Conservation (phyloP, 352 stramenopile species). For the Globisporangium yorkense region DNA sequence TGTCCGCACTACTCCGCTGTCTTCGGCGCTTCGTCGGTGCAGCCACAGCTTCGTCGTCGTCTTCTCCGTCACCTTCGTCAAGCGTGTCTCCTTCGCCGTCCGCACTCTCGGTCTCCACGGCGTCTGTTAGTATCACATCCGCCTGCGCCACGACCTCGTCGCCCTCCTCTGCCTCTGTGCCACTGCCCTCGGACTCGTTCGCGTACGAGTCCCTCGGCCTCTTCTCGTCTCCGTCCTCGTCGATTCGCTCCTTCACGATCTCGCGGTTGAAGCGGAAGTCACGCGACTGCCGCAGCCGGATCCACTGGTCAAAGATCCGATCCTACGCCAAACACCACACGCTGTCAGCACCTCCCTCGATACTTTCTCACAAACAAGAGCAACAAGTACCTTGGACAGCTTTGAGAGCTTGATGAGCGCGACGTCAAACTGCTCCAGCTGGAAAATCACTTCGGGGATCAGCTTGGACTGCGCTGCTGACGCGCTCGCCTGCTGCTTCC, state of each 20-base stretch:
- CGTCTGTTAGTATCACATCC: conserved; percentile 6
- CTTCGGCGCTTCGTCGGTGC: conserved; percentile 4
- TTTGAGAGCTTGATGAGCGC: conserved; percentile 62
- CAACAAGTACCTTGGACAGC: conserved; percentile 31
- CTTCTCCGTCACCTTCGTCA: conserved; percentile 4
- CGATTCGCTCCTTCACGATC: conserved; percentile 19
- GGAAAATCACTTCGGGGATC: conserved; percentile 60
- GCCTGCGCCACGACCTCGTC: conserved; percentile 7
- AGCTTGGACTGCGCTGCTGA: conserved; percentile 34
- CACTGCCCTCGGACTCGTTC: conserved; percentile 14
- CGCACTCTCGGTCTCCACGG: conserved; percentile 13
- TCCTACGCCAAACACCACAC: conserved; percentile 8
- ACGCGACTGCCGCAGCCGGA: conserved; percentile 33
- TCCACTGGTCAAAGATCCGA: conserved; percentile 47
- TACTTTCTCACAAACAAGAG: not conserved
- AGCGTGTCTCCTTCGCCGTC: conserved; percentile 10
- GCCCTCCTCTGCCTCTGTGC: conserved; percentile 4
- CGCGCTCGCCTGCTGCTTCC: conserved; percentile 5
- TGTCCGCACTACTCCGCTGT: not conserved
- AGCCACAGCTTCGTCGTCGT: not conserved
- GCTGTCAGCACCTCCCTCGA: not conserved
- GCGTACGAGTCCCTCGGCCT: conserved; percentile 3
- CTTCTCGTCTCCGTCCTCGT: conserved; percentile 18
- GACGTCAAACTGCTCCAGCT: conserved; percentile 67
- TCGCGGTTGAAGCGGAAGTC: conserved; percentile 54